Conservation (phyloP, 2,329 filamentous ascomycete genomes). For the Alternaria infectoria region DNA sequence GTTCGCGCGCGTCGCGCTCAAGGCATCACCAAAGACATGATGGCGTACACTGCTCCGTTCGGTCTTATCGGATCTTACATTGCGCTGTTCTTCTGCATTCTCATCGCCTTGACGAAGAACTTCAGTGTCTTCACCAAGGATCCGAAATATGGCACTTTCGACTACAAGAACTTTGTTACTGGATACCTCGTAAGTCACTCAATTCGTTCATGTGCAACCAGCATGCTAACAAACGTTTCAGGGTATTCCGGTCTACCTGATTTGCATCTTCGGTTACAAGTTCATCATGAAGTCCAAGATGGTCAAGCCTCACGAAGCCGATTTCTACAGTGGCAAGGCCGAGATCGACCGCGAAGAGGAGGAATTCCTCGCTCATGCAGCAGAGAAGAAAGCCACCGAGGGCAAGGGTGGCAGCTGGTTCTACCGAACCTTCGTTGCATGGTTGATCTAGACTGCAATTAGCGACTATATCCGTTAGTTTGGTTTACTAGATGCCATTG, state of each 20-base stretch:
- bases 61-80: slow-evolving; percentile 72
- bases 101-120: slow-evolving; percentile 84
- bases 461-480: not conserved
- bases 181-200: slow-evolving; percentile 60
- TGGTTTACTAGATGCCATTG: not conserved
- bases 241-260: slow-evolving; percentile 76
- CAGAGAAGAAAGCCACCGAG: slow-evolving; percentile 46
- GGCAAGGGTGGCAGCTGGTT: slow-evolving; percentile 56
- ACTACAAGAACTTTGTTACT: slow-evolving; percentile 79
- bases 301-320: slow-evolving; percentile 64
- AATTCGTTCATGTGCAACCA: not conserved
- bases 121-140: slow-evolving; percentile 70
- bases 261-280: slow-evolving; percentile 66
- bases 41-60: slow-evolving; percentile 70
- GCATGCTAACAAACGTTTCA: slow-evolving; percentile 55
- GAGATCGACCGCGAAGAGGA: slow-evolving; percentile 75
- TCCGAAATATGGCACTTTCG: slow-evolving; percentile 60
- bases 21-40: slow-evolving; percentile 50
- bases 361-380: slow-evolving; percentile 67
- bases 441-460: slow-evolving; percentile 61
- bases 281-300: slow-evolving; percentile 34
- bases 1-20: slow-evolving; percentile 55
- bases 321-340: slow-evolving; percentile 76
- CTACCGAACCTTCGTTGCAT: slow-evolving; percentile 65
- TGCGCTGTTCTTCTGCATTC: slow-evolving; percentile 71